A percentile compares a stretch with the other conserved stretches of the same genome.
Evolutionary conservation across 1,139 yeast genomes (phyloP).

Genomic region (Blastobotrys serpentis): DNA sequence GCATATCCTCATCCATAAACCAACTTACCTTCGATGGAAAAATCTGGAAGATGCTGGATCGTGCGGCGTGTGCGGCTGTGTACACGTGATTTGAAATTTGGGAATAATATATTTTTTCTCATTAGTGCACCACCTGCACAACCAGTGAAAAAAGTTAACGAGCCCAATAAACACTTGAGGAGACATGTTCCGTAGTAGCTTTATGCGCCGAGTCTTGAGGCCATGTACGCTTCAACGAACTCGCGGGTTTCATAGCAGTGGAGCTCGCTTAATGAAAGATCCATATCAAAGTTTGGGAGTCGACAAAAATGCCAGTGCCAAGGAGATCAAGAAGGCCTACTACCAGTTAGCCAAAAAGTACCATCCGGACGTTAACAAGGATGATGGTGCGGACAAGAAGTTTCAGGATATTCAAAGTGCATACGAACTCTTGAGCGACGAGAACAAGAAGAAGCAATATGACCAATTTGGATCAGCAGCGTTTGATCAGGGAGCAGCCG

Average conservation of each 20-base stretch:
- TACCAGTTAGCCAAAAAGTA: slow-evolving; percentile 88
- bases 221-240: background rate
- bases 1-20: background rate
- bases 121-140: background rate
- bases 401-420: slow-evolving; percentile 94
- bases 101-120: background rate
- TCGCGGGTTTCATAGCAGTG: slow-evolving; percentile 15
- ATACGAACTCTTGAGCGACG: slow-evolving; percentile 86
- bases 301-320: slow-evolving; percentile 63
- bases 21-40: background rate
- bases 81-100: background rate
- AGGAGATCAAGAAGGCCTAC: slow-evolving; percentile 90
- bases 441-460: slow-evolving; percentile 80
- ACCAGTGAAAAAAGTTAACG: background rate
- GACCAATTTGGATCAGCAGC: slow-evolving; percentile 92
- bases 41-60: background rate
- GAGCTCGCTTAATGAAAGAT: slow-evolving; percentile 47
- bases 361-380: slow-evolving; percentile 97
- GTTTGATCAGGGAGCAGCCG: slow-evolving; percentile 63
- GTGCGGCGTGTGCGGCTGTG: background rate
- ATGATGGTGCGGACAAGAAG: slow-evolving; percentile 77
- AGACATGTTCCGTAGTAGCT: slow-evolving; percentile 1
- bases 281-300: slow-evolving; percentile 88
- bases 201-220: background rate
- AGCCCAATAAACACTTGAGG: background rate